Evolutionary conservation across 495 filamentous ascomycete species (phyloP).

Genomic region (Aspergillus heteromorphus): DNA sequence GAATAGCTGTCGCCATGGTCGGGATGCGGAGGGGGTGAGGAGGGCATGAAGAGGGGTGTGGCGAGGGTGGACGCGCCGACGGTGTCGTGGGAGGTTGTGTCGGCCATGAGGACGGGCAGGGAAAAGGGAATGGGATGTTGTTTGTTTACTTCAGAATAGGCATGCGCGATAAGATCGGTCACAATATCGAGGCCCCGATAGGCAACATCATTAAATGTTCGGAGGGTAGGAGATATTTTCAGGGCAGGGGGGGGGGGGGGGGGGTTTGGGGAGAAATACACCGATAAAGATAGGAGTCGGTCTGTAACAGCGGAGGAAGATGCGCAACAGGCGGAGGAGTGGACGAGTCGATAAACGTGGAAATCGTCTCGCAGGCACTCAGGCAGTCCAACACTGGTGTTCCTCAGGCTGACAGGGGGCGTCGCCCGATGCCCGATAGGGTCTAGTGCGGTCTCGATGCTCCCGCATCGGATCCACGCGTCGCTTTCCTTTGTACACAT

Average conservation of each 20-base stretch:
- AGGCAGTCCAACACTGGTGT: background rate
- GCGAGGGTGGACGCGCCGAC: slow-evolving; percentile 40
- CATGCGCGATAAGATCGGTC: background rate
- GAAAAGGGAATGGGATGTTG: background rate
- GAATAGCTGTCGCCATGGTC: slow-evolving; percentile 16
- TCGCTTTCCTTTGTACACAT: too few species aligned
- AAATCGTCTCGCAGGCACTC: background rate
- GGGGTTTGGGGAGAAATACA: background rate
- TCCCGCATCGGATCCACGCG: background rate
- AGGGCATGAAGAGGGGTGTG: slow-evolving; percentile 36
- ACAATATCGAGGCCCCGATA: background rate
- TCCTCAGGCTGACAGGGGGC: background rate
- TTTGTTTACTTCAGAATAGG: background rate
- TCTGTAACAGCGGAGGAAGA: background rate
- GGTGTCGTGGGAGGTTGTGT: slow-evolving; percentile 42
- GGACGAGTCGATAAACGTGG: too few species aligned
- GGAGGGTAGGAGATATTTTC: background rate
- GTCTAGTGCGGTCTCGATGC: background rate
- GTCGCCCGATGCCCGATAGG: background rate
- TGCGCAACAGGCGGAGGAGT: too few species aligned
- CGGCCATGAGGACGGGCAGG: slow-evolving; percentile 29
- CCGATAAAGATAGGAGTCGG: background rate
- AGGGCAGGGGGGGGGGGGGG: background rate
- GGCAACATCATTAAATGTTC: background rate
- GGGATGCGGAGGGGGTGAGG: slow-evolving; percentile 26